Evolutionary conservation across 2,329 filamentous ascomycete genomes (phyloP).

Genomic region (Pyricularia pennisetigena): DNA sequence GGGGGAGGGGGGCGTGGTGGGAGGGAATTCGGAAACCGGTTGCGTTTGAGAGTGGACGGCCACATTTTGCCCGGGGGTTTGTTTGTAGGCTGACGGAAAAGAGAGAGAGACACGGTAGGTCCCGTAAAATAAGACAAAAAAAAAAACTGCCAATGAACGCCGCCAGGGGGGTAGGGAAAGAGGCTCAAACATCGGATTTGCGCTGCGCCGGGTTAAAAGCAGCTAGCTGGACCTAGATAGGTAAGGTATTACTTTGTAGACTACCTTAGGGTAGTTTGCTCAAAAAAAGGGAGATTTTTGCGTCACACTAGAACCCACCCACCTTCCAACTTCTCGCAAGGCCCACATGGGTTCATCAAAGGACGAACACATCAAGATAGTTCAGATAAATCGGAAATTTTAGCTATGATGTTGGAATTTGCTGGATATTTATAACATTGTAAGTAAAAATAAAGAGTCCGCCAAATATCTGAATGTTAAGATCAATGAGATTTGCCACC

Average conservation of each 20-base stretch:
- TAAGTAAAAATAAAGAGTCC: neutral
- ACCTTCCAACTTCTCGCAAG: neutral
- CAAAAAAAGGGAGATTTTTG: neutral
- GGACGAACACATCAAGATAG: neutral
- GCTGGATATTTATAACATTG: constrained; percentile 5
- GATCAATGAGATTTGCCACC: neutral
- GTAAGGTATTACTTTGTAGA: neutral
- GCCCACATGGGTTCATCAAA: neutral
- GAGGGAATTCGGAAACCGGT: neutral
- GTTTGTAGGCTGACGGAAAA: too few relatives aligned
- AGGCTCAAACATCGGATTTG: neutral
- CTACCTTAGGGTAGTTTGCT: neutral
- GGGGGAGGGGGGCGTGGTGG: too few relatives aligned
- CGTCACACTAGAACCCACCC: neutral
- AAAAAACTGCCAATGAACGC: neutral
- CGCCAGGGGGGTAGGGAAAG: neutral
- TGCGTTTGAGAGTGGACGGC: neutral
- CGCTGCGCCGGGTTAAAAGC: neutral
- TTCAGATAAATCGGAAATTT: neutral
- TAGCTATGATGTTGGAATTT: neutral
- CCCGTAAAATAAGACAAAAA: too few relatives aligned
- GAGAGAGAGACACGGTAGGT: too few relatives aligned
- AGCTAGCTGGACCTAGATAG: neutral
- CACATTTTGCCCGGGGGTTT: neutral
- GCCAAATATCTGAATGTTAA: neutral